Evolutionary conservation across 441 rosid genomes (phyloP), one percentile per base, ranked within the genome.

Genomic region (Euphorbia schlechtendalii): DNA sequence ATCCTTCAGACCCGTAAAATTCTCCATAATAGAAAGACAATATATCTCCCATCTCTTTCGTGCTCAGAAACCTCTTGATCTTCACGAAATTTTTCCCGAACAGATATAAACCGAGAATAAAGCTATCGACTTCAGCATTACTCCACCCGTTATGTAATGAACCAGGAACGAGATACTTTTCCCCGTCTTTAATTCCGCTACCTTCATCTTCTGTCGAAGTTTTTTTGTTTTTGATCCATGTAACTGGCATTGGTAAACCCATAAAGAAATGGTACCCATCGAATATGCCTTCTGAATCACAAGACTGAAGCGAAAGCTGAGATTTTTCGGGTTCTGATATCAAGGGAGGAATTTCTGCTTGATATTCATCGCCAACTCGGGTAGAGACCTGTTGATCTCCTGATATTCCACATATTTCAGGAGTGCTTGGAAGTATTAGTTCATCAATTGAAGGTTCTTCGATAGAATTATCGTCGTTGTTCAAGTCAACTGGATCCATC

Each of bases 341-440:
- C 82, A 86, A 70, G 22, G 82, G 78, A 74, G 92, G 89, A 76
- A 90, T 78, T 56, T 80, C 80, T 11, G 69, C 85, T 71, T 87
- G 96, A 73, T 76, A 90, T 40, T 83, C 78, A n/a, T 80, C 78
- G 24, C 96, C 96, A 69, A 87, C 72, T 67, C 95, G 86, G 57
- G 88, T 84, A 76, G 73, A 78, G 62, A 76, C 69, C 70, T 69
- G 70, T 27, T 80, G 91, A 71, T 78, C 81, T 56, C 92, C 92
- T 53, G 74, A 81, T 11, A 76, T 59, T 73, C 79, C 81, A 71
- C 63, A 77, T 64, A 22, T 71, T 65, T 72, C 82, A 56, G 67
- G 75, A 51, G 83, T 79, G 51, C 69, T 73, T 17, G 69, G 69
- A 70, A 71, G 55, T 62, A 20, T 28, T 58, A 69, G 61, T 71